These are phyloP conservation scores for Sphaerobolus stellatus DNA, from an alignment of 1,284 basidiomycete genomes.

Conservation along the genomic window DNA sequence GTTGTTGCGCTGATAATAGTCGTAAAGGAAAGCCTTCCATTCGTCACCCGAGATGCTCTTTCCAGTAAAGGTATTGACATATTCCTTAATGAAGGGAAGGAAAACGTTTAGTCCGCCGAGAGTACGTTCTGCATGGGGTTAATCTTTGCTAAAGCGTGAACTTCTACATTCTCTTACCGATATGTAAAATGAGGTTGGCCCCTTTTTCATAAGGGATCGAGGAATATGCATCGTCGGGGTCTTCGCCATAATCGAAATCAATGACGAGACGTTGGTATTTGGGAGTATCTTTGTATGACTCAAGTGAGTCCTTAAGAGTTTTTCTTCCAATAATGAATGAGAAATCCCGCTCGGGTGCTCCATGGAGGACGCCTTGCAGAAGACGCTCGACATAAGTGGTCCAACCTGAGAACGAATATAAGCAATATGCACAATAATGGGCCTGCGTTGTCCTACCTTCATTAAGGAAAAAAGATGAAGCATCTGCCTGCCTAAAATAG, in stretches of 20 bases:
- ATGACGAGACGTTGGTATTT: constrained; percentile 87
- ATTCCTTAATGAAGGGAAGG: constrained; percentile 78
- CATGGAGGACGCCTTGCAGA: constrained; percentile 72
- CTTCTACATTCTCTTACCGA: constrained; percentile 28
- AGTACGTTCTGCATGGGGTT: constrained; percentile 54
- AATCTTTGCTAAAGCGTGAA: neutral
- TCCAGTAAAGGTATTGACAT: constrained; percentile 77
- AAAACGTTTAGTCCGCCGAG: constrained; percentile 88
- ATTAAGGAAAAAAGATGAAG: neutral
- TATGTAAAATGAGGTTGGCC: constrained; percentile 65
- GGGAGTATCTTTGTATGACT: constrained; percentile 55
- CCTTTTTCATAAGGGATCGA: constrained; percentile 76
- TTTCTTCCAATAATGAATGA: constrained; percentile 77
- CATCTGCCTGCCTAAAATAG: constrained; percentile 42
- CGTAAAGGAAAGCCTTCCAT: constrained; percentile 85
- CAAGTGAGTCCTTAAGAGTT: constrained; percentile 70
- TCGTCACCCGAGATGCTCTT: constrained; percentile 85
- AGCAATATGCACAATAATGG: neutral
- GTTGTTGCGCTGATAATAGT: constrained; percentile 70
- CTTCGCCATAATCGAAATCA: constrained; percentile 80
- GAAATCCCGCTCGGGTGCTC: constrained; percentile 80
- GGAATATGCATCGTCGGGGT: constrained; percentile 82
- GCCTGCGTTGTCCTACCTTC: constrained; percentile 7
- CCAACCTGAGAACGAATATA: constrained; percentile 55
- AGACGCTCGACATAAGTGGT: constrained; percentile 93